Base-by-base conservation (phyloP, 345 rosid species). In the Kandelia obovata region DNA sequence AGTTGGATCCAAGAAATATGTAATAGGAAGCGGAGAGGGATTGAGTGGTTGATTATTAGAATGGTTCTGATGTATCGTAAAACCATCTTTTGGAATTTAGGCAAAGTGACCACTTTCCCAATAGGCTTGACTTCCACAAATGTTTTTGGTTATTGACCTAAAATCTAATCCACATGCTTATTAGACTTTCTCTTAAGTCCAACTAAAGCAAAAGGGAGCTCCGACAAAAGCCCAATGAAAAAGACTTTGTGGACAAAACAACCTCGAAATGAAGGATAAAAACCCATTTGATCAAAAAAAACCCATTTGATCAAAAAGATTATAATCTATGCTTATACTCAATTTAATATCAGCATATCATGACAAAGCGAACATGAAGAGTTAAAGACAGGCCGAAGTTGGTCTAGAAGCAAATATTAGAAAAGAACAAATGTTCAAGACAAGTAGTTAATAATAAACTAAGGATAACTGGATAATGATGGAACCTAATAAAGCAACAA, bases 91-190 rank as follows among this genome's bases (percentile, higher is more conserved):
- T 2, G 46, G 16, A 39, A 39, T 10, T 39, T 10, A 2, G 15
- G 15, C 0, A 1, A 43, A 43, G 16, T 43, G 16, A 43, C 17
- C 17, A 3, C 19, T 11, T 11, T 4, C 49, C 17, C 25, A 34
- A 20, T 17, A 13, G 28, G n/a, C 27, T 1, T 9, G 31, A 46
- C 34, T 13, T 9, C 20, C 1, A 23, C 25, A 13, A 34, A 0
- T 1, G 23, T 4, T 52, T 52, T 13, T 7, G n/a, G 43, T 16
- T 17, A 0, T 2, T 2, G 10, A 20, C 28, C 30, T 39, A 26
- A 46, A 34, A 43, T 37, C 72, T 46, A 71, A 78, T 61, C 66
- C 77, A 65, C 75, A 32, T n/a, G 49, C 10, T 49, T 10, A 4
- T 0, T 7, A 7, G 37, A 10, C 37, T 43, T 21, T 5, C 2